Evolutionary conservation across 345 rosid genomes (phyloP).

Genomic region (Mangifera indica): DNA sequence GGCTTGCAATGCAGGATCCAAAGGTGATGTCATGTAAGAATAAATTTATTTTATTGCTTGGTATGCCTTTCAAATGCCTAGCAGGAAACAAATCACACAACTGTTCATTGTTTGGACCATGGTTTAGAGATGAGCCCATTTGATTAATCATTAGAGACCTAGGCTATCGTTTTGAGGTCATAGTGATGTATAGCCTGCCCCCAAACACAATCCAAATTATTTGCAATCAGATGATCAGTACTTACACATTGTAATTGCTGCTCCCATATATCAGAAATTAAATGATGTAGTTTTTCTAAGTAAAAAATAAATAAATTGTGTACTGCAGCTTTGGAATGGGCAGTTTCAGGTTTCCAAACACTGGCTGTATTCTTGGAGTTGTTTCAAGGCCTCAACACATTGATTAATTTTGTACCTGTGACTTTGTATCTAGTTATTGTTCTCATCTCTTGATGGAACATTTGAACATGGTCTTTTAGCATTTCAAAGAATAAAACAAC

Average conservation of each 20-base stretch:
- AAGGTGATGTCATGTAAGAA: slow-evolving; percentile 99
- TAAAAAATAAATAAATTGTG: no score
- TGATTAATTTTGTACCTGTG: background rate
- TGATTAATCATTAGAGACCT: background rate
- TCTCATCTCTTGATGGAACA: background rate
- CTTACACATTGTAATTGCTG: background rate
- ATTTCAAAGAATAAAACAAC: background rate
- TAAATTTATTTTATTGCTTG: slow-evolving; percentile 23
- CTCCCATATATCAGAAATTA: background rate
- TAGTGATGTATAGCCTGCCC: background rate
- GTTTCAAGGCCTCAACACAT: background rate
- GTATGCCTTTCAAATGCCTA: slow-evolving; percentile 12
- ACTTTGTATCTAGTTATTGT: background rate
- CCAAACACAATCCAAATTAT: background rate
- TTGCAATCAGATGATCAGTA: no score
- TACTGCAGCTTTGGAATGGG: slow-evolving; percentile 1
- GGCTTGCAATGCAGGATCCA: slow-evolving; percentile 96
- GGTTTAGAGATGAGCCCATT: background rate
- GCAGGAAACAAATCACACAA: slow-evolving; percentile 7
- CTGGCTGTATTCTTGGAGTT: background rate
- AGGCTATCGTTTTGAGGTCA: background rate
- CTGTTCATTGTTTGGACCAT: background rate
- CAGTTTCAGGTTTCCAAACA: background rate
- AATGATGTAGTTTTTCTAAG: background rate
- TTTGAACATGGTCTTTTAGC: background rate